Evolutionary conservation across 257 asterid genomes (phyloP).

Genomic region (Nicotiana otophora): DNA sequence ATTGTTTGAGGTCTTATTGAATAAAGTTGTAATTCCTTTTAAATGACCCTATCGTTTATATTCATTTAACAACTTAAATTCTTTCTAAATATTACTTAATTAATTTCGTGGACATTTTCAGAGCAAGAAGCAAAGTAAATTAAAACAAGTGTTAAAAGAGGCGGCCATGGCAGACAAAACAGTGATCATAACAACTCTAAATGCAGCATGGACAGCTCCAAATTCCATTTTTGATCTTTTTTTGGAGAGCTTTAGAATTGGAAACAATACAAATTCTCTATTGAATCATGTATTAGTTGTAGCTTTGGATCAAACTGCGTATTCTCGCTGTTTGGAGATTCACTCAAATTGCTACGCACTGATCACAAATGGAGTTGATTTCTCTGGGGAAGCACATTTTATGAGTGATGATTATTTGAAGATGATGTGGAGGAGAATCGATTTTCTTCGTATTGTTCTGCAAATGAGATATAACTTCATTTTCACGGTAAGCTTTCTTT

Average conservation of each 20-base stretch:
- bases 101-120: not conserved
- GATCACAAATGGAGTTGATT: slow-evolving; percentile 26
- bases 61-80: too few relatives aligned
- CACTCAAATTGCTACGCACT: slow-evolving; percentile 36
- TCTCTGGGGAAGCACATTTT: slow-evolving; percentile 36
- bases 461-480: slow-evolving; percentile 44
- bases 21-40: too few relatives aligned
- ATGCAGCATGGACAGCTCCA: slow-evolving; percentile 47
- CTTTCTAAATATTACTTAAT: not conserved
- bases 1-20: too few relatives aligned
- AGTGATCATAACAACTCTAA: slow-evolving; percentile 45
- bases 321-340: slow-evolving; percentile 20
- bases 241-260: slow-evolving; percentile 40
- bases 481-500: slow-evolving; percentile 33
- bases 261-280: slow-evolving; percentile 31
- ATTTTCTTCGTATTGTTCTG: slow-evolving; percentile 34
- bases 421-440: slow-evolving; percentile 57
- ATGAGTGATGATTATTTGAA: slow-evolving; percentile 32
- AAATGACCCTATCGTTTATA: too few relatives aligned
- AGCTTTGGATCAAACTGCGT: slow-evolving; percentile 46
- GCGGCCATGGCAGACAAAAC: slow-evolving; percentile 42
- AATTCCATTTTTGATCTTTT: slow-evolving; percentile 42
- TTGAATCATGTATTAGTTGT: slow-evolving; percentile 44
- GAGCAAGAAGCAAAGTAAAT: slow-evolving; percentile 11
- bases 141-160: slow-evolving; percentile 27